Evolutionary conservation across 306 rosid genomes (phyloP).

Genomic region (Rubus idaeus): DNA sequence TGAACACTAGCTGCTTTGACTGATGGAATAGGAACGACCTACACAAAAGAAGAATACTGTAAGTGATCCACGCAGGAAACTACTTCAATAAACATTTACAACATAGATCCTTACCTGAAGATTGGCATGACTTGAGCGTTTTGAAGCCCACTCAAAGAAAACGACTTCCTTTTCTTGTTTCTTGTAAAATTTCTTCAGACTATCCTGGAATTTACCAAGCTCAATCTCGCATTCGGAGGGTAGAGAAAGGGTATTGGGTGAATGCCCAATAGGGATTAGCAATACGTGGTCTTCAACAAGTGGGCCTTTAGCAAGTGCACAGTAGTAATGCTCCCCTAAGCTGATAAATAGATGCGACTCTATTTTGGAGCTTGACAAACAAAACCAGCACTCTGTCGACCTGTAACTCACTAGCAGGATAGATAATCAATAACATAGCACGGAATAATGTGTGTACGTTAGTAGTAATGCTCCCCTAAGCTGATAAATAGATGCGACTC

Average conservation of each 20-base stretch:
- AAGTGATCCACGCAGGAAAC: not conserved
- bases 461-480: no score
- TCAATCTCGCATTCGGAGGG: slow-evolving; percentile 62
- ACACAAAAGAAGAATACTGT: slow-evolving; percentile 32
- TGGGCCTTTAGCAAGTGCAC: slow-evolving; percentile 94
- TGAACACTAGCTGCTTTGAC: slow-evolving; percentile 63
- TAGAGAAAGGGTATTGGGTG: slow-evolving; percentile 61
- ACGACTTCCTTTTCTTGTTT: slow-evolving; percentile 74
- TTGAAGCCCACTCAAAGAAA: slow-evolving; percentile 91
- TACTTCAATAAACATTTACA: not conserved
- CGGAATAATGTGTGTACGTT: not conserved
- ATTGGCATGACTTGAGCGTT: slow-evolving; percentile 81
- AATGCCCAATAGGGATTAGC: slow-evolving; percentile 79
- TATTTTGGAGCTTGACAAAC: slow-evolving; percentile 86
- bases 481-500: no score
- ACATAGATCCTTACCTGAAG: slow-evolving; percentile 64
- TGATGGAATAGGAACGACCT: slow-evolving; percentile 84
- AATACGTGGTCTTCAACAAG: slow-evolving; percentile 84
- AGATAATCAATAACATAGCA: slow-evolving; percentile 21
- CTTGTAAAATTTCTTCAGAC: slow-evolving; percentile 59
- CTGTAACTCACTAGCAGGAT: slow-evolving; percentile 51
- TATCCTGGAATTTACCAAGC: slow-evolving; percentile 57
- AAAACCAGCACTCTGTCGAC: slow-evolving; percentile 95
- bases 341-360: slow-evolving; percentile 85
- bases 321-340: slow-evolving; percentile 76